Base-by-base conservation (phyloP, 495 filamentous ascomycete species). In the Neurospora sp. region DNA sequence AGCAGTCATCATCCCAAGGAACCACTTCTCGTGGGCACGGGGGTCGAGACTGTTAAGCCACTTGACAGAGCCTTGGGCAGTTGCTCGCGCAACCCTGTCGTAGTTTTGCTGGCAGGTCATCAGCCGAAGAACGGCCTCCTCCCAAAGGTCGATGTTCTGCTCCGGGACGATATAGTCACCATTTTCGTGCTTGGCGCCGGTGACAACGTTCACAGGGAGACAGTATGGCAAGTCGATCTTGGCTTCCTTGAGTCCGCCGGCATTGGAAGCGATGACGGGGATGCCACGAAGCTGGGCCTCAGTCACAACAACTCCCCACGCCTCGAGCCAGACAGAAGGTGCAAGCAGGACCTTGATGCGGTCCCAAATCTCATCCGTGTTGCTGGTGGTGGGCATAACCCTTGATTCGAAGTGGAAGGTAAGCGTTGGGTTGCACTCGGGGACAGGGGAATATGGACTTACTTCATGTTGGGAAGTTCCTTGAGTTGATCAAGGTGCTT, bases 201-300 rank as follows among this genome's bases (percentile, higher is more conserved):
- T 78, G 42, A 81, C 74, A 18, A 75, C 73, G 10, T 77, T 79
- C 12, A 81, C 79, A 3, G 78, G 78, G 14, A 81, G 75, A 72
- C 74, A 77, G 62, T 78, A 77, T 1, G 76, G 77, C 0, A 81
- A 44, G 18, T 75, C 75, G 31, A 81, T 73, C 75, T 81, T 81
- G 14, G 79, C 78, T 70, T 81, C 79, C 31, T 69, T 72, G 14
- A 81, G 75, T 1, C 78, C 79, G 9, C 79, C 79, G 23, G 79
- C 76, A 40, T 81, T 73, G 54, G 79, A 81, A 3, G 79, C 76
- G 42, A 81, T 77, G 69, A 79, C 78, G 18, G 79, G 79, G 31
- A 81, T 81, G 18, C 79, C 79, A 7, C 79, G 78, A 5, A 81
- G 76, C 74, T 81, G 79, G 11, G 79, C 78, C 54, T 81, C 79